Evolutionary conservation across 2,329 filamentous ascomycete genomes (phyloP).

Genomic region (Fusarium chuoi): DNA sequence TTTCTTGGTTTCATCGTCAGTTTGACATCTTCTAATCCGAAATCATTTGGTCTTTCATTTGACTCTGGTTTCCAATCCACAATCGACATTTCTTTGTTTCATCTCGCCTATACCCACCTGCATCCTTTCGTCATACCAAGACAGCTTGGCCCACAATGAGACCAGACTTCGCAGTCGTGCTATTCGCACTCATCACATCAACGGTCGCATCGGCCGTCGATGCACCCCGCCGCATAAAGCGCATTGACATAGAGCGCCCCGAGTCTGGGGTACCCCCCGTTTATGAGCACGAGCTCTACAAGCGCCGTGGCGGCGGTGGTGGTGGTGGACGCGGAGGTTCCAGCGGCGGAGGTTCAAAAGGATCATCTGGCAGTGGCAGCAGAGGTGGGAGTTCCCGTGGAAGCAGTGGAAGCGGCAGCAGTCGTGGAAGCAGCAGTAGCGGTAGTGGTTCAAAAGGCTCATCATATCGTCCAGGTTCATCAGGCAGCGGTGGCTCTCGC

Average conservation of each 20-base stretch:
- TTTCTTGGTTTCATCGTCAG: background rate
- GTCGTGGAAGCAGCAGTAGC: conserved; percentile 14
- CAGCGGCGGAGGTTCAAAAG: conserved; percentile 33
- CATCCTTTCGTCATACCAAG: background rate
- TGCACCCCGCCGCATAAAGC: conserved; percentile 38
- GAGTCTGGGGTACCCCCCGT: conserved; percentile 34
- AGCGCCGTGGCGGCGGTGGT: conserved; percentile 70
- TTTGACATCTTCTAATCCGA: background rate
- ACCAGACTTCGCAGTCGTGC: conserved; percentile 44
- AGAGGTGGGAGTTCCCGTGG: conserved; percentile 31
- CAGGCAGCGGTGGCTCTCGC: background rate
- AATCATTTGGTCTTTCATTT: background rate
- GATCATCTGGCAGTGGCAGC: conserved; percentile 16
- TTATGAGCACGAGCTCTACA: conserved; percentile 62
- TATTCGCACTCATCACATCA: conserved; percentile 45
- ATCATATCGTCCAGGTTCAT: conserved; percentile 36
- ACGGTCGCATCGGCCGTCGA: conserved; percentile 42
- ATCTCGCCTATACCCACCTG: background rate
- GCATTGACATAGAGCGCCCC: conserved; percentile 2
- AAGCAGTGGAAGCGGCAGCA: conserved; percentile 22
- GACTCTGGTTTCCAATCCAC: background rate
- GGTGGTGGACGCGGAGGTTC: conserved; percentile 54
- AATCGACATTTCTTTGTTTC: background rate
- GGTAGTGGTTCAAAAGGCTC: conserved; percentile 28
- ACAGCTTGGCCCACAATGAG: conserved; percentile 45